These are phyloP conservation scores for Garcia nutans DNA, from an alignment of 345 rosid species.

Conservation along the genomic window DNA sequence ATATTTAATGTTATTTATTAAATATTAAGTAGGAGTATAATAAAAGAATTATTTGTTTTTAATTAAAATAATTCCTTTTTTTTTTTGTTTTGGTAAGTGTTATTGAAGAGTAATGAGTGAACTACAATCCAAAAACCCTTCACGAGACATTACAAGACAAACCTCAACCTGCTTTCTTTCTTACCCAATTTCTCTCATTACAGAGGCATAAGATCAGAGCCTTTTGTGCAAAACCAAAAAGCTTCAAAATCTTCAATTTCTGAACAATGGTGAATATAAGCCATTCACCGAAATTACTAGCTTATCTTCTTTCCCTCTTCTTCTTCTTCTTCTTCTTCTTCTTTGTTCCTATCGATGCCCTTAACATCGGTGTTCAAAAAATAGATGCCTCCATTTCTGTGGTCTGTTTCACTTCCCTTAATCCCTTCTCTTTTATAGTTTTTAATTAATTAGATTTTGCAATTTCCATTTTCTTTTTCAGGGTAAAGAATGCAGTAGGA, in stretches of 20 bases:
- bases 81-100: too few relatives aligned
- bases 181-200: neutral
- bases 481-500: conserved; percentile 80
- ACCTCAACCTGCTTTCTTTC: neutral
- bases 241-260: neutral
- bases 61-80: too few relatives aligned
- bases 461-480: conserved; percentile 21
- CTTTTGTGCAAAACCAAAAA: conserved; percentile 30
- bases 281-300: conserved; percentile 21
- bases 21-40: too few relatives aligned
- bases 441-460: neutral
- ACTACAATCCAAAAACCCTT: conserved; percentile 32
- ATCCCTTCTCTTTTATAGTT: neutral
- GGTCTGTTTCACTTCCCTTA: conserved; percentile 32
- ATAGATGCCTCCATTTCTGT: conserved; percentile 44
- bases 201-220: conserved; percentile 17
- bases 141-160: conserved; percentile 52
- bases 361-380: conserved; percentile 69
- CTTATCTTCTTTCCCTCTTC: conserved; percentile 16
- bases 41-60: too few relatives aligned
- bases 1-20: too few relatives aligned
- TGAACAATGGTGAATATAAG: conserved; percentile 20
- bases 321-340: conserved; percentile 20
- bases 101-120: neutral
- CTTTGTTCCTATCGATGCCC: conserved; percentile 41